Percentiles rank a stretch among this genome's conserved stretches.
phyloP scores from a whole-genome alignment of 129 eudicot genomes.

The Cynara cardunculus region DNA sequence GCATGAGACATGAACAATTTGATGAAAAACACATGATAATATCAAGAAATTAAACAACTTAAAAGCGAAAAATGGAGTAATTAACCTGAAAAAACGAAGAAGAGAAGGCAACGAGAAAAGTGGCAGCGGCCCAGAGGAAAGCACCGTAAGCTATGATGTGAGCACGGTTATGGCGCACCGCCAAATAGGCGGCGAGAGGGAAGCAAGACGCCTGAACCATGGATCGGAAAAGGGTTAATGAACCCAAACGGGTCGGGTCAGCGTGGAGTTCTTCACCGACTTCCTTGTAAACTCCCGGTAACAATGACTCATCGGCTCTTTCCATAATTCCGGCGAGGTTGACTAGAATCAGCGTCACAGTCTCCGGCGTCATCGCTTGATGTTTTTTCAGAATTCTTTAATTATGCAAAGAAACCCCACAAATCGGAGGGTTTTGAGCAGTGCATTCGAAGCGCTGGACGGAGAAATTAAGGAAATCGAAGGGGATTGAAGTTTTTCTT shows the following conservation, averaged over 20 bases:
- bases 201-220: slow-evolving; percentile 72
- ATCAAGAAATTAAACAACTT: neutral
- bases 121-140: slow-evolving; percentile 85
- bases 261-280: slow-evolving; percentile 74
- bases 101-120: slow-evolving; percentile 79
- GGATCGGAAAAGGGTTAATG: slow-evolving; percentile 71
- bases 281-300: slow-evolving; percentile 88
- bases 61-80: neutral
- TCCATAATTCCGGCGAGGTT: slow-evolving; percentile 92
- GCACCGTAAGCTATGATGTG: slow-evolving; percentile 81
- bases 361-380: slow-evolving; percentile 51
- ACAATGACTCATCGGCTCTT: slow-evolving; percentile 75
- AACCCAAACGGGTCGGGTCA: slow-evolving; percentile 72
- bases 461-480: neutral
- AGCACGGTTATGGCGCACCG: slow-evolving; percentile 66
- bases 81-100: slow-evolving; percentile 66
- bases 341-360: slow-evolving; percentile 60
- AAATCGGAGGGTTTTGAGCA: neutral
- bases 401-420: neutral
- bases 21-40: neutral
- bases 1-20: neutral
- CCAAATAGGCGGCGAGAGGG: slow-evolving; percentile 78
- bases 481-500: neutral
- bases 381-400: no score
- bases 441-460: neutral